Evolutionary conservation across 2,329 filamentous ascomycete genomes (phyloP), one percentile per base, ranked within the genome.

Genomic region (Fusarium euwallaceae): DNA sequence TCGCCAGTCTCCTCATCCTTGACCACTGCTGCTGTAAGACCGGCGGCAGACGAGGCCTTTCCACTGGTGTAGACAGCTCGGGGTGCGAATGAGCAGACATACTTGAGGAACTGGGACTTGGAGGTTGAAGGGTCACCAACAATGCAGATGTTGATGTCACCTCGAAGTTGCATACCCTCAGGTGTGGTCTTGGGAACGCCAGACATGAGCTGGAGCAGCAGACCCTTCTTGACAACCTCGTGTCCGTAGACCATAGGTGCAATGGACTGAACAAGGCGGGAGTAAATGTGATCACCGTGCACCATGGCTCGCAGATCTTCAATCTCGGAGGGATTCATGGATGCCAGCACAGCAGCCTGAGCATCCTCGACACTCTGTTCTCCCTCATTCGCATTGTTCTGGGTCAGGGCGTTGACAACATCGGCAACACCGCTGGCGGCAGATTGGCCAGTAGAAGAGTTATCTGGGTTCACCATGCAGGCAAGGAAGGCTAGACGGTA

Each of bases 1-100:
- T 99, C 97, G 75, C 97, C 97, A 22, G 97, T 99, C 85, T 99
- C 97, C 81, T 98, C 95, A 80, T 99, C 97, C 83, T 98, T 99
- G 72, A 98, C 92, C 1, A 99, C 97, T 0, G 97, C 96, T 5
- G 97, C 97, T 5, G 97, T 99, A 69, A 99, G 90, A 94, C 97
- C 97, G 64, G 97, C 97, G 11, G 97, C 97, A 0, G 96, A 98
- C 4, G 96, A 98, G 4, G 97, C 97, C 83, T 99, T 99, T 68
- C 97, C 97, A 67, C 95, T 98, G 27, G 97, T 99, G 84, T 99
- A 99, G 55, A 99, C 95, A 17, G 97, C 95, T 45, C 97, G 93
- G 27, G 97, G 97, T n/a, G 98, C 92, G 81, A 99, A 95, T 29
- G 94, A 97, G 87, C 95, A 98, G 74, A 99, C 93, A 80, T 99